Base-by-base conservation (phyloP, 148 eudicot species). In the Silene conica region DNA sequence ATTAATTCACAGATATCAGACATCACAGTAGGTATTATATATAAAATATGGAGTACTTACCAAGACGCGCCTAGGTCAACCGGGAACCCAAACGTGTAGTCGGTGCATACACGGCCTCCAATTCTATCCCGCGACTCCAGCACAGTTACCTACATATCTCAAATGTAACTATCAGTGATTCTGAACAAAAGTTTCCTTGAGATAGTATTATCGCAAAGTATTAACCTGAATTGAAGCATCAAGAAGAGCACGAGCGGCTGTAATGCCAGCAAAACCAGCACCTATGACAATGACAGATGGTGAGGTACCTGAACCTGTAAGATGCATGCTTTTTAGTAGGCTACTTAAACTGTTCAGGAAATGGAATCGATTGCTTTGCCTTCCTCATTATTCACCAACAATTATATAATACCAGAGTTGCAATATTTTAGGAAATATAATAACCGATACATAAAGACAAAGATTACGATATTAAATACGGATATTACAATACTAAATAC, bases 21-120 rank as follows among this genome's bases (percentile, higher is more conserved):
- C 26, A 54, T 23, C 38, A 25, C 20, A 23, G 4, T 34, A 26
- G 28, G 28, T 26, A n/a, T n/a, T n/a, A n/a, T n/a, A n/a, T n/a
- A n/a, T n/a, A n/a, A n/a, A n/a, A n/a, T n/a, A n/a, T n/a, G n/a
- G 28, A 26, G 28, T 26, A 26, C 1, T 78, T 81, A 92, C 97
- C 98, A 95, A 80, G 98, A 95, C 65, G 98, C 98, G 80, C 98
- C 98, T 70, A 92, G 79, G 75, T 95, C 98, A 74, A 92, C 82
- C 25, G 98, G 97, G 77, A 92, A 95, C 61, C 98, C 97, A 85
- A 92, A 95, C 58, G 97, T 80, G 76, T 92, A 95, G 67, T 95
- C 90, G 50, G 98, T 95, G 80, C 91, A 92, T 70, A 91, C 90
- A 22, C 98, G 90, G 48, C 98, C 98, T 55, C 97, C 97, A 81